Conservation (phyloP, 208 protist genomes). For the Endotrypanum monterogeii region DNA sequence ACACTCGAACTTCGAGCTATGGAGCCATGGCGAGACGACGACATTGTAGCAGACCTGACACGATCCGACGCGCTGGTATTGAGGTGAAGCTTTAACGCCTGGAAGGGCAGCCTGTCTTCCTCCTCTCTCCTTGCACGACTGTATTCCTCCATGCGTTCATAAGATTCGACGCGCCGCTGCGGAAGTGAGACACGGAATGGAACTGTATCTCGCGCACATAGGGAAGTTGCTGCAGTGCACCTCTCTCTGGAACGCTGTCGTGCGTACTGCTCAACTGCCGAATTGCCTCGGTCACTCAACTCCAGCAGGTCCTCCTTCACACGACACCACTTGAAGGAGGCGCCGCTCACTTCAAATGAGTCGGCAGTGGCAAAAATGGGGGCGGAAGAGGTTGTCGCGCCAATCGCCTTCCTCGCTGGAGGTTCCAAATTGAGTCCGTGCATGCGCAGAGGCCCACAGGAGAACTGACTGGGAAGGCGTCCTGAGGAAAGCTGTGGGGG, state of each 20-base stretch:
- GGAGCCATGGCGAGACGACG: background rate
- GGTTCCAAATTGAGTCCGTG: constrained; percentile 4
- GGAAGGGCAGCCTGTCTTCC: constrained; percentile 10
- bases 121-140: background rate
- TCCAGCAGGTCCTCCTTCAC: background rate
- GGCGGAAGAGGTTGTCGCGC: background rate
- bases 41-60: background rate
- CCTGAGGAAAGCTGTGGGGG: background rate
- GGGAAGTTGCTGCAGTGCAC: background rate
- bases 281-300: background rate
- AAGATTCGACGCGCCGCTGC: constrained; percentile 7
- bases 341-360: background rate
- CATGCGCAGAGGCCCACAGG: background rate
- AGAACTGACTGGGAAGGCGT: background rate
- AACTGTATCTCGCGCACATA: constrained; percentile 17
- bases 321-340: background rate
- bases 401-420: background rate
- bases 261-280: background rate
- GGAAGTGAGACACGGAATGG: constrained; percentile 29
- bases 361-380: background rate
- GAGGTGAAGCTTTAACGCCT: constrained; percentile 17
- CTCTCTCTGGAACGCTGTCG: no score
- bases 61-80: constrained; percentile 1
- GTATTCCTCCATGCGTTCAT: constrained; percentile 9
- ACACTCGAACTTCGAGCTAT: background rate